Conservation (phyloP, 148 eudicot species). For the Rhododendron simsii region DNA sequence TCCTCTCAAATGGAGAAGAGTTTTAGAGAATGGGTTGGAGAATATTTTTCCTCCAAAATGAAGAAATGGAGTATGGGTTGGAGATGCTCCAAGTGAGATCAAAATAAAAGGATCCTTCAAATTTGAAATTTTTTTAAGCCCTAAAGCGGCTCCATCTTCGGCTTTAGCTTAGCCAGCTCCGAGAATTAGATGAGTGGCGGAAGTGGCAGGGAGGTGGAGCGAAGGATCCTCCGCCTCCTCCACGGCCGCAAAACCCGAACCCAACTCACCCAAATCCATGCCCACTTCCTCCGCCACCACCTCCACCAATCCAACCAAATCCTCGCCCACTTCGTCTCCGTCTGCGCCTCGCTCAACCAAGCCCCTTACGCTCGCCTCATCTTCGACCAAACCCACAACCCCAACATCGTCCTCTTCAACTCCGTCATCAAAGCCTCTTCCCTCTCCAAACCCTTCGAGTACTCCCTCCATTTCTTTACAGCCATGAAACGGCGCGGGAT, state of each 20-base stretch:
- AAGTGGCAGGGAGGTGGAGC: slow-evolving; percentile 37
- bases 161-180: too few species aligned
- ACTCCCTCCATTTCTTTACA: slow-evolving; percentile 39
- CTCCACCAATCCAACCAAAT: slow-evolving; percentile 67
- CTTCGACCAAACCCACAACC: slow-evolving; percentile 42
- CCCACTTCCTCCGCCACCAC: slow-evolving; percentile 57
- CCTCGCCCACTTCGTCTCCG: slow-evolving; percentile 65
- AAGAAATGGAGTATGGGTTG: too few species aligned
- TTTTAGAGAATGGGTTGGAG: too few species aligned
- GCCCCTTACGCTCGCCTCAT: slow-evolving; percentile 42
- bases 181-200: slow-evolving; percentile 1
- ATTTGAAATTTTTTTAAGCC: too few species aligned
- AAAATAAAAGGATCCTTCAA: too few species aligned
- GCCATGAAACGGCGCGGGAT: slow-evolving; percentile 47
- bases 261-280: slow-evolving; percentile 61
- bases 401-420: slow-evolving; percentile 59
- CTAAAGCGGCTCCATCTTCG: too few species aligned
- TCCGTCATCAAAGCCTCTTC: slow-evolving; percentile 72
- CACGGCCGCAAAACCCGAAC: slow-evolving; percentile 52
- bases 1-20: too few species aligned
- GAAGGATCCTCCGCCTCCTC: slow-evolving; percentile 58
- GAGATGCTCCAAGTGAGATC: too few species aligned
- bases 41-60: too few species aligned
- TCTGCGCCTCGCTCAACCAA: slow-evolving; percentile 35
- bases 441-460: slow-evolving; percentile 29